Evolutionary conservation across 75 land plant species (phyloP).

Genomic region (Pinus taeda): DNA sequence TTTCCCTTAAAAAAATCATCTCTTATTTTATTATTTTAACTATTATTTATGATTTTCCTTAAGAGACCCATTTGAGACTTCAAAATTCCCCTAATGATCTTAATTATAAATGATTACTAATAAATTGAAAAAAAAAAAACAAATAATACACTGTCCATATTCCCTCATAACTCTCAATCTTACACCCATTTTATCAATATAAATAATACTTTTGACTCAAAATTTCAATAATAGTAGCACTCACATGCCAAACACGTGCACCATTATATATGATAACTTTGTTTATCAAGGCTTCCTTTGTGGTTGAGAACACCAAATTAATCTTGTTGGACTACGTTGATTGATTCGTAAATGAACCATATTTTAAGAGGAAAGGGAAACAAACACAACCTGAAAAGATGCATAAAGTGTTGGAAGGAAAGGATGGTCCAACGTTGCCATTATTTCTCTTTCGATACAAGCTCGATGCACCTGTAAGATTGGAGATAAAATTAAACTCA

Average conservation of each 20-base stretch:
- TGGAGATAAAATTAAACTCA: not conserved
- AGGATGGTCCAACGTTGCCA: conserved; percentile 86
- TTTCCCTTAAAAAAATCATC: too few relatives aligned
- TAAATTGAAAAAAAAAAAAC: not conserved
- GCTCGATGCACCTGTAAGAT: conserved; percentile 83
- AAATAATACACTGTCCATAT: too few relatives aligned
- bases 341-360: not conserved
- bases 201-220: too few relatives aligned
- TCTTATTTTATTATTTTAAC: too few relatives aligned
- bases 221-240: not conserved
- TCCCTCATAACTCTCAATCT: too few relatives aligned
- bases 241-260: not conserved
- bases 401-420: conserved; percentile 88
- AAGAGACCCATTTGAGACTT: too few relatives aligned
- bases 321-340: not conserved
- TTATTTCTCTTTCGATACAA: conserved; percentile 86
- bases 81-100: too few relatives aligned
- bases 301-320: not conserved
- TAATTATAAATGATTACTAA: not conserved
- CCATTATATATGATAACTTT: not conserved
- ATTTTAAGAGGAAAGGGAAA: not conserved
- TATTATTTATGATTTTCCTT: too few relatives aligned
- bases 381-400: conserved; percentile 78
- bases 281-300: not conserved
- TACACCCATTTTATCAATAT: too few relatives aligned